Percentiles rank a stretch among this genome's conserved stretches.
Conservation (phyloP, 306 rosid genomes). For the Citrullus amarus region DNA sequence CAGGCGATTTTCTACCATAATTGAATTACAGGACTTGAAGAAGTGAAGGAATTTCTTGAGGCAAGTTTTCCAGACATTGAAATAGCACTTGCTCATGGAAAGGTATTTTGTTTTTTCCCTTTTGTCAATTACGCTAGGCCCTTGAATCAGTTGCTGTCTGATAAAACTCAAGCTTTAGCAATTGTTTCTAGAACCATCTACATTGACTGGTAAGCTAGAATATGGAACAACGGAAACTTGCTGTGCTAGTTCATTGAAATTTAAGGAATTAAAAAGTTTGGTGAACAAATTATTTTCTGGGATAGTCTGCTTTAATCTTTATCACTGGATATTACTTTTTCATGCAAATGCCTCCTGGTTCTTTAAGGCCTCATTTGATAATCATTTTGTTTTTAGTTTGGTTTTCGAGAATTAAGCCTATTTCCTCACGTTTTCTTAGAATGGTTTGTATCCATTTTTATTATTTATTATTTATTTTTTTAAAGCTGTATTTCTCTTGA, state of each 20-base stretch:
- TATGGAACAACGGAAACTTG: not conserved
- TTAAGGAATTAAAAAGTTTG: not conserved
- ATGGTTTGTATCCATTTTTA: too few species aligned
- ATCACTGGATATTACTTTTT: not conserved
- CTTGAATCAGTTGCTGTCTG: not conserved
- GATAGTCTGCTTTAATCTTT: not conserved
- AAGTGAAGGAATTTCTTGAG: slow-evolving; percentile 73
- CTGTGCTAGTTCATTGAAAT: not conserved
- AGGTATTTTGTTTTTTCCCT: slow-evolving; percentile 36
- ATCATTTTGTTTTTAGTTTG: too few species aligned
- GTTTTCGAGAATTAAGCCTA: too few species aligned
- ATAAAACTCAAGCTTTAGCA: not conserved
- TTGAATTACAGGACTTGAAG: slow-evolving; percentile 60
- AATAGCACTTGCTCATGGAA: slow-evolving; percentile 91
- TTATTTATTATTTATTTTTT: too few species aligned
- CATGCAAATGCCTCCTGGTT: not conserved
- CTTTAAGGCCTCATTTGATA: too few species aligned
- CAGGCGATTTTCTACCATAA: not conserved
- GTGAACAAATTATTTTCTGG: not conserved
- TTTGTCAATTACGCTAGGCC: slow-evolving; percentile 18
- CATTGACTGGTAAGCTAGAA: not conserved
- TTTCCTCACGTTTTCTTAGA: too few species aligned
- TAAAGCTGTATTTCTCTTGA: too few species aligned
- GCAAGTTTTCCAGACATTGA: slow-evolving; percentile 60
- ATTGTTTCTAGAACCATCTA: not conserved